Evolutionary conservation across 768 basidiomycete genomes (phyloP).

Genomic region (Rhodotorula taiwanensis): DNA sequence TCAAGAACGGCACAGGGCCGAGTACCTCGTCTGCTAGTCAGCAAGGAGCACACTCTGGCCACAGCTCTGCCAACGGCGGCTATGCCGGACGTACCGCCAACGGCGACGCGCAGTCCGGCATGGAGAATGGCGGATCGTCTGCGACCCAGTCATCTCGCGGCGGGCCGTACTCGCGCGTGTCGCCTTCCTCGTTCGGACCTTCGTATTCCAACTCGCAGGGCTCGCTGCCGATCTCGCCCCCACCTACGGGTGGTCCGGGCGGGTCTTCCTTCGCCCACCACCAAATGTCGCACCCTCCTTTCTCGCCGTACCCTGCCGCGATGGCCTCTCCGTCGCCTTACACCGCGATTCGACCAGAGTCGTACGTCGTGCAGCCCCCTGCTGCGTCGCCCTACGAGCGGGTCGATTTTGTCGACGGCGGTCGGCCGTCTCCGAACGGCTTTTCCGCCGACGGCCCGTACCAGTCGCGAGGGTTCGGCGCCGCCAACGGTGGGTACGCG

Average conservation of each 20-base stretch:
- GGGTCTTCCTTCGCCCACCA: constrained; percentile 7
- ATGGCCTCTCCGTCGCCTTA: constrained; percentile 18
- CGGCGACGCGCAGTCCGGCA: too few species aligned
- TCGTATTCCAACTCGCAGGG: background rate
- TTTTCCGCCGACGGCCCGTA: background rate
- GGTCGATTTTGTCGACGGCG: constrained; percentile 34
- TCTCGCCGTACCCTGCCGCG: background rate
- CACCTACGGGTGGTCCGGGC: constrained; percentile 19
- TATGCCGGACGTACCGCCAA: too few species aligned
- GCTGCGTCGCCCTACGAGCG: constrained; percentile 28
- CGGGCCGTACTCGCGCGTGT: constrained; percentile 16
- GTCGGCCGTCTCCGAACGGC: constrained; percentile 2
- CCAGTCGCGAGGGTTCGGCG: background rate
- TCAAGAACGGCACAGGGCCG: constrained; percentile 14
- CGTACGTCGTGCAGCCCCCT: constrained; percentile 27
- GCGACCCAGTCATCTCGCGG: too few species aligned
- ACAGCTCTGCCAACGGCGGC: too few species aligned
- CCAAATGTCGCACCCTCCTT: constrained; percentile 11
- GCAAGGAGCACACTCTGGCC: too few species aligned
- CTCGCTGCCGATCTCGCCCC: constrained; percentile 27
- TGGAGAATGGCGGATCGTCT: too few species aligned
- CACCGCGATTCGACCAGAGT: constrained; percentile 24
- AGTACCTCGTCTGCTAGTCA: background rate
- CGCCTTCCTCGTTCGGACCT: constrained; percentile 14
- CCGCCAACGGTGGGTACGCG: background rate